These are phyloP conservation scores for Zymoseptoria pseudotritici DNA, from an alignment of 2,329 filamentous ascomycete species.

Conservation along the genomic window DNA sequence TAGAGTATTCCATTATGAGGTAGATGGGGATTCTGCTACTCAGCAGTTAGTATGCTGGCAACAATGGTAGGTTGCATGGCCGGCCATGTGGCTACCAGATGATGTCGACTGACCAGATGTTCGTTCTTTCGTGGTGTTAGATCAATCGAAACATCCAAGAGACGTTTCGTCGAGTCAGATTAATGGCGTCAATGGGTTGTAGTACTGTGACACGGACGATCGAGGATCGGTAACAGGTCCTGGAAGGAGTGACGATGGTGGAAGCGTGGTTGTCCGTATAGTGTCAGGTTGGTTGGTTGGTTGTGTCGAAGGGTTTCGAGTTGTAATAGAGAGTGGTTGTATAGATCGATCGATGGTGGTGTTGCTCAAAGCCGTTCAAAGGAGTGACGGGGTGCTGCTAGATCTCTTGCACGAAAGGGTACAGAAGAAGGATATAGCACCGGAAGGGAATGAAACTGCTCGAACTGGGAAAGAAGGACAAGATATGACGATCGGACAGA, in stretches of 20 bases:
- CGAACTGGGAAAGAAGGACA: conserved; percentile 13
- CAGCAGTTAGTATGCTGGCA: conserved; percentile 11
- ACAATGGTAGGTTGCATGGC: conserved; percentile 7
- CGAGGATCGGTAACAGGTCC: not conserved
- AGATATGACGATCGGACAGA: conserved; percentile 21
- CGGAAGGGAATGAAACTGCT: conserved; percentile 11
- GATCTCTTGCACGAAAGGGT: conserved; percentile 10
- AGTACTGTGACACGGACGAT: conserved; percentile 2
- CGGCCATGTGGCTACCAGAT: conserved; percentile 11
- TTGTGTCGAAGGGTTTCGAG: conserved; percentile 3
- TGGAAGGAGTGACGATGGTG: conserved; percentile 15
- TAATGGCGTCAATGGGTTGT: conserved; percentile 11
- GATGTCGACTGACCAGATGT: conserved; percentile 12
- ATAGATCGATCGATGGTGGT: not conserved
- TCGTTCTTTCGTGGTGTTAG: conserved; percentile 7
- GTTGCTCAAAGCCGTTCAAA: conserved; percentile 13
- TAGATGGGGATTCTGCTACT: conserved; percentile 10
- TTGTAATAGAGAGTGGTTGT: conserved; percentile 10
- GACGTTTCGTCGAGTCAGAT: conserved; percentile 11
- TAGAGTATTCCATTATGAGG: conserved; percentile 32
- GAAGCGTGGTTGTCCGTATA: conserved; percentile 1
- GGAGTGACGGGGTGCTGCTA: conserved; percentile 17
- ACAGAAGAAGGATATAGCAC: conserved; percentile 14
- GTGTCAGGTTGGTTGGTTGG: conserved; percentile 4
- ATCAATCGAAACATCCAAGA: conserved; percentile 14